Conservation (phyloP, 2,329 filamentous ascomycete species). For the Ophiosphaerella korrae region DNA sequence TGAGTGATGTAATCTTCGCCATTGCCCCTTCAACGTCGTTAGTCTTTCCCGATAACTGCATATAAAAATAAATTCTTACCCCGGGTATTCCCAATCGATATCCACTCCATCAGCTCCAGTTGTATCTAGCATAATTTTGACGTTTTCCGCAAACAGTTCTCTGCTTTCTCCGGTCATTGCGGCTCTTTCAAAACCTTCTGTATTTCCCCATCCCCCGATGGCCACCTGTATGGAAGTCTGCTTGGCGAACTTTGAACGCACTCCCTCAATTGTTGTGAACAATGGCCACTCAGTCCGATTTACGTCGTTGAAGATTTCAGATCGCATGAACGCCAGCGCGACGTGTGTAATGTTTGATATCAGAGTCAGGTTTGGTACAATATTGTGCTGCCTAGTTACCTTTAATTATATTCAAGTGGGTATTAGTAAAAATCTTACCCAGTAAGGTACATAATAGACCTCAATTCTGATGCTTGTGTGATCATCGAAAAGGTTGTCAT, state of each 20-base stretch:
- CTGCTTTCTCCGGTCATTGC: constrained; percentile 58
- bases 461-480: neutral
- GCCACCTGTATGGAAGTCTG: constrained; percentile 58
- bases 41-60: neutral
- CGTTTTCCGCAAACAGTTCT: constrained; percentile 64
- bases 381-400: constrained; percentile 29
- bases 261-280: constrained; percentile 32
- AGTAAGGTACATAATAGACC: constrained; percentile 15
- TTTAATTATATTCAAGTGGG: neutral
- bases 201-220: constrained; percentile 77
- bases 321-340: constrained; percentile 38
- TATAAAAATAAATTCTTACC: constrained; percentile 9
- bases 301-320: constrained; percentile 33
- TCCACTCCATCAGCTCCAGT: constrained; percentile 67
- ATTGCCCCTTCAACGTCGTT: constrained; percentile 58
- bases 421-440: constrained; percentile 2
- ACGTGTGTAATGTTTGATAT: constrained; percentile 34
- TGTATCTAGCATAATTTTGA: constrained; percentile 64
- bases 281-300: constrained; percentile 28
- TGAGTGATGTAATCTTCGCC: constrained; percentile 69
- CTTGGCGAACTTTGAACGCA: constrained; percentile 51
- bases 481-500: no score
- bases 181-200: constrained; percentile 64
- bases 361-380: constrained; percentile 24
- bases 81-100: constrained; percentile 70